Evolutionary conservation across 139 green algal genomes (phyloP).

Genomic region (Penium margaritaceum): DNA sequence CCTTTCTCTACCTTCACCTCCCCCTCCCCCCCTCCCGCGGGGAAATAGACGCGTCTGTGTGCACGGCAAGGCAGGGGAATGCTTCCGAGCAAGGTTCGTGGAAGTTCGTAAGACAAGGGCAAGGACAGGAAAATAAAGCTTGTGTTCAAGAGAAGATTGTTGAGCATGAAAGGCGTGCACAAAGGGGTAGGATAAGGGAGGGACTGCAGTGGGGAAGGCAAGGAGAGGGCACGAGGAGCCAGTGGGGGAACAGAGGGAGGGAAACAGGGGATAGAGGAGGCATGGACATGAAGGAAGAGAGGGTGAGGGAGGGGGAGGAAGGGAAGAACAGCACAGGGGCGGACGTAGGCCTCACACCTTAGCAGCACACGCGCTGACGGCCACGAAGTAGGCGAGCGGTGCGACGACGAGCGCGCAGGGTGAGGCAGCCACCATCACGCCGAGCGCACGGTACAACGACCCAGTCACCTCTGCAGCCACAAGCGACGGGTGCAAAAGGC

Average conservation of each 20-base stretch:
- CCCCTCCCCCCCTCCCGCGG: no score
- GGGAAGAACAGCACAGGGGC: background rate
- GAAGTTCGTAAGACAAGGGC: no score
- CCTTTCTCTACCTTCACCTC: no score
- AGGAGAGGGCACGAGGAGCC: background rate
- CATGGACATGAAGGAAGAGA: background rate
- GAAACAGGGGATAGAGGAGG: background rate
- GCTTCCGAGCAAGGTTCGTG: no score
- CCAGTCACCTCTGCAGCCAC: conserved; percentile 15
- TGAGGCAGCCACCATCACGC: conserved; percentile 52
- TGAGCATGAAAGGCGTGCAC: no score
- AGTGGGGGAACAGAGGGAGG: background rate
- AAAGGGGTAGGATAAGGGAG: background rate
- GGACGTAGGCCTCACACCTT: conserved; percentile 14
- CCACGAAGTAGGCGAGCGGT: conserved; percentile 52
- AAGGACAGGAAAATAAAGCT: no score
- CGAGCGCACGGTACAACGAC: conserved; percentile 52
- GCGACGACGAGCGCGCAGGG: conserved; percentile 53
- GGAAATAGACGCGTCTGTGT: no score
- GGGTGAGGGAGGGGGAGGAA: background rate
- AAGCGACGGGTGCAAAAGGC: background rate
- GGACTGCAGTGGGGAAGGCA: background rate
- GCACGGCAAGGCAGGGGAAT: no score
- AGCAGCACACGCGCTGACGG: conserved; percentile 47
- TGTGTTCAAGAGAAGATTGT: no score